Evolutionary conservation across 1,139 yeast genomes (phyloP), one percentile per base, ranked within the genome.

Genomic region (Magnusiomyces tetraspermus): DNA sequence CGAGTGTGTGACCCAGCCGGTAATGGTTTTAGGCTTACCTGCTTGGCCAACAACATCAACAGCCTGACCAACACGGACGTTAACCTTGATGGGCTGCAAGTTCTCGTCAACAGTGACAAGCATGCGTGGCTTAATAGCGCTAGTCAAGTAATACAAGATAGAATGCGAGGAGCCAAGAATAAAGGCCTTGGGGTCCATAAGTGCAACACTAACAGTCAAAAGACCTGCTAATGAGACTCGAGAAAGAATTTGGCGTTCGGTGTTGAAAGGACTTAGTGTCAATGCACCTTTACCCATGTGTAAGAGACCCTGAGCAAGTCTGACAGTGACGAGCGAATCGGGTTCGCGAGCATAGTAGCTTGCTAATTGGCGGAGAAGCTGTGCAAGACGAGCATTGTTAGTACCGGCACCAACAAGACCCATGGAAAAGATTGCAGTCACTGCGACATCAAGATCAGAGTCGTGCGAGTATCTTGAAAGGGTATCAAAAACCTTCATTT

Each of bases 361-460:
- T 1, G 98, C 97, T 63, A 94, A 77, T 70, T 92, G 97, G 69
- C 98, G 81, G 64, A 94, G 77, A 60, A 94, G 76, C 73, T 92
- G 98, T 1, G 97, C 97, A 60, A 94, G 77, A 73, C 99, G 85
- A 8, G 99, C 98, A 67, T 94, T 94, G 71, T 92, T 90, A 41
- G 98, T 94, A 71, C 99, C 99, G 30, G 97, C 94, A 66, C 98
- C 98, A 60, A 92, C 96, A 59, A 94, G 73, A 55, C 99, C 98
- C 98, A 94, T 90, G 46, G 96, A 83, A 65, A 87, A 90, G 58
- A 92, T 90, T 30, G 98, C 90, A 66, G 90, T 94, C 68, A 85
- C 85, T 3, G 98, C 96, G 54, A 94, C 97, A 65, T 88, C 96
- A 62, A 87, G 74, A 69, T 92, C 97, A 55, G 89, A 83, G 66